phyloP scores from a whole-genome alignment of 1,284 basidiomycete species.

The Pseudozyma tsukubaensis region DNA sequence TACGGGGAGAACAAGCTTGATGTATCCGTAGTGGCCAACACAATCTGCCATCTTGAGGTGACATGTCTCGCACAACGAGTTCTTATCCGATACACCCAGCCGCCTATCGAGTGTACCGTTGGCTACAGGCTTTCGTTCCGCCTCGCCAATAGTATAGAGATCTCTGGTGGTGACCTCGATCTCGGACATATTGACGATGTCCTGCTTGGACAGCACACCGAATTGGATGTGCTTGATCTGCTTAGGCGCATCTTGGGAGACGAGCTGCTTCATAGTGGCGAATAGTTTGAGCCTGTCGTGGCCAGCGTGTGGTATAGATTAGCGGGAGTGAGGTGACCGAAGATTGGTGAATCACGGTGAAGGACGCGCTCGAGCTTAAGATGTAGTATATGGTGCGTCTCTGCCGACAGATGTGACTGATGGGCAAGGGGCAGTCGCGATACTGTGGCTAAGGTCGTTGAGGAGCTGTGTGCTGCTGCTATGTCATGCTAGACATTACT shows the following conservation, averaged over 20 bases:
- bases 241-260: conserved; percentile 67
- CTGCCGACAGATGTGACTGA: too few relatives aligned
- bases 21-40: conserved; percentile 90
- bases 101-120: conserved; percentile 66
- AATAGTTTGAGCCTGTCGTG: conserved; percentile 10
- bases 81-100: conserved; percentile 90
- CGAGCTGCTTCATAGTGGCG: conserved; percentile 65
- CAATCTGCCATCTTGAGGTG: conserved; percentile 92
- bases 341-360: background rate
- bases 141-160: conserved; percentile 62
- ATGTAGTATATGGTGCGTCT: background rate
- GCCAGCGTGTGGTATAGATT: conserved; percentile 7
- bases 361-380: background rate
- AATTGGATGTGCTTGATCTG: conserved; percentile 69
- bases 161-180: conserved; percentile 65
- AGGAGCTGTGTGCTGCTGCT: background rate
- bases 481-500: conserved; percentile 7
- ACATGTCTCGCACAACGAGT: conserved; percentile 92
- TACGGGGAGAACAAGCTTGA: conserved; percentile 84
- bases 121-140: conserved; percentile 60
- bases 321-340: too few relatives aligned
- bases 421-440: background rate
- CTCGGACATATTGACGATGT: conserved; percentile 68
- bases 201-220: conserved; percentile 68
- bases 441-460: background rate